Base-by-base conservation (phyloP, 306 rosid species). In the Malus fusca region DNA sequence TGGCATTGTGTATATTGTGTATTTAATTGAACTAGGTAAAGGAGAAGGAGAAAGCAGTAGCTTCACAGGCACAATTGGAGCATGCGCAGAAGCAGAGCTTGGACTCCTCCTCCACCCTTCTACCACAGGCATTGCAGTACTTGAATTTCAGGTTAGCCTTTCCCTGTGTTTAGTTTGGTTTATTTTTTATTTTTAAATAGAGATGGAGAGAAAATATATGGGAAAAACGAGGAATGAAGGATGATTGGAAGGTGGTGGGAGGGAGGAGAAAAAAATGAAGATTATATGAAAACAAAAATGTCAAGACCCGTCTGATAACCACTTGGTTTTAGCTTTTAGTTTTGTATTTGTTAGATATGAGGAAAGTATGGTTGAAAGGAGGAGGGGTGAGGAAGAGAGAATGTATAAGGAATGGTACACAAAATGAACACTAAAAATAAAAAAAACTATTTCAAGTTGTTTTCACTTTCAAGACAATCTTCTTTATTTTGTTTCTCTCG, bases 11-110 rank as follows among this genome's bases (percentile, higher is more conserved):
- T 64, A 31, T 15, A 15, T 48, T 48, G 55, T 17, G 21, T 51
- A 51, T 51, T 51, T 51, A 51, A 51, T 13, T 26, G 30, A 26
- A 14, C 18, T 74, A 92, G 96, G 88, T 90, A 22, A 95, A 86
- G 74, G 92, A 90, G 82, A 90, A 82, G 79, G 93, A 95, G 83
- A 92, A 84, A 78, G 80, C 33, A 4, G 3, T 68, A 63, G 73
- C 43, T 31, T 23, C 42, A 44, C 51, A 12, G 30, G 21, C 83
- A 74, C 78, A 61, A 63, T 42, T 7, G 71, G 82, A 78, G 25
- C 90, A 85, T 18, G 7, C 30, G 76, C 77, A 75, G 65, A 61
- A 74, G 56, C 75, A 82, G 51, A 74, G 40, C 68, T 14, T 75
- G 69, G 78, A 79, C 48, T 55, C 55, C 15, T 46, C 73, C 68